These are phyloP conservation scores for Oryza meyeriana DNA, from an alignment of 176 grass and related monocot genomes.

Conservation along the genomic window DNA sequence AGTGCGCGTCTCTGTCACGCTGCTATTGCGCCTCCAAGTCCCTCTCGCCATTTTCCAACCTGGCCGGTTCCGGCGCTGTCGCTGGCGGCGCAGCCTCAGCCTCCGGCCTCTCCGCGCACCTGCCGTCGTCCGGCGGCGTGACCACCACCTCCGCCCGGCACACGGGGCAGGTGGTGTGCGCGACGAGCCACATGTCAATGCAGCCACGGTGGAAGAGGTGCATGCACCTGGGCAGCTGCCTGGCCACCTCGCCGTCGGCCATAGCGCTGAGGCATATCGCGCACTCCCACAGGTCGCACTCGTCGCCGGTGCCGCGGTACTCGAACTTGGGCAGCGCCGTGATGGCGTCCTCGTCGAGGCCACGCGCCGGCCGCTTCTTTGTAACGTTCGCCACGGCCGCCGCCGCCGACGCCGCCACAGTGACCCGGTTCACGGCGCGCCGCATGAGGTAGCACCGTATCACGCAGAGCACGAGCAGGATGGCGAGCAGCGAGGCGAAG, in stretches of 20 bases:
- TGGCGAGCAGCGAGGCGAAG: slow-evolving; percentile 33
- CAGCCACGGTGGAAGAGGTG: slow-evolving; percentile 59
- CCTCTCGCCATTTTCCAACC: slow-evolving; percentile 15
- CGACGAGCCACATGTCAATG: slow-evolving; percentile 51
- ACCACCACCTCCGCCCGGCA: slow-evolving; percentile 42
- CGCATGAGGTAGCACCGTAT: slow-evolving; percentile 39
- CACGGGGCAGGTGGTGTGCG: slow-evolving; percentile 47
- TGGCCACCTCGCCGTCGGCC: slow-evolving; percentile 48
- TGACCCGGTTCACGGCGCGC: slow-evolving; percentile 3
- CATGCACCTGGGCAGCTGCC: slow-evolving; percentile 48
- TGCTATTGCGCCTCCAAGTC: slow-evolving; percentile 30
- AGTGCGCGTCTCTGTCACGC: not conserved
- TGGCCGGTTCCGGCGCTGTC: not conserved
- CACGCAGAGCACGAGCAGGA: slow-evolving; percentile 34
- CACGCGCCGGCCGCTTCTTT: not conserved
- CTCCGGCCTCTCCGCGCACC: not conserved
- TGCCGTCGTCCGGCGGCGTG: not conserved
- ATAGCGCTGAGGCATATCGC: slow-evolving; percentile 49
- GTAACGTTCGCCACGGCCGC: not conserved
- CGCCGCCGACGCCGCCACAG: not conserved
- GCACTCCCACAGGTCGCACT: slow-evolving; percentile 33
- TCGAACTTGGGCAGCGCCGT: slow-evolving; percentile 45
- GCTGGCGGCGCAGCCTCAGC: not conserved
- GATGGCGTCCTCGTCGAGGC: slow-evolving; percentile 29
- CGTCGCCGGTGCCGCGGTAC: slow-evolving; percentile 12